Evolutionary conservation across 495 filamentous ascomycete species (phyloP).

Genomic region (Friedmanniomyces simplex): DNA sequence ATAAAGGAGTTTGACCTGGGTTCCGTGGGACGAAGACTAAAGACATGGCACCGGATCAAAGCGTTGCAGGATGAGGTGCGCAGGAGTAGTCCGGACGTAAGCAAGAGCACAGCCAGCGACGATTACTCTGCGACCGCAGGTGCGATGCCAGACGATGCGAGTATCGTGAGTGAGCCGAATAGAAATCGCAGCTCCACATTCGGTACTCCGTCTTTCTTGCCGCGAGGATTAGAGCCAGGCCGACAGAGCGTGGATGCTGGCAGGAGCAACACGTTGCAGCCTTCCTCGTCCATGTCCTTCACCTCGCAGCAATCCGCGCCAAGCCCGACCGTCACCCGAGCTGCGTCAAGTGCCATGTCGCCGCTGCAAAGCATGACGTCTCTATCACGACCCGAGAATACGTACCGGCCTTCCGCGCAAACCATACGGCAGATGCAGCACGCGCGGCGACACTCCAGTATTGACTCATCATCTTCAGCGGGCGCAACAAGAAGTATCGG

Average conservation of each 20-base stretch:
- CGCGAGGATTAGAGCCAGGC: conserved; percentile 37
- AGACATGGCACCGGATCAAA: conserved; percentile 94
- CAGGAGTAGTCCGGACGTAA: conserved; percentile 33
- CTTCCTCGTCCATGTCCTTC: background rate
- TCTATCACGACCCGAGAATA: conserved; percentile 41
- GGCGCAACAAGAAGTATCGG: conserved; percentile 4
- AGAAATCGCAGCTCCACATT: conserved; percentile 34
- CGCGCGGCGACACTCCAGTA: conserved; percentile 76
- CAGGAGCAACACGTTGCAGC: conserved; percentile 23
- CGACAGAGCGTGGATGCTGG: conserved; percentile 34
- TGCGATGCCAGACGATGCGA: conserved; percentile 13
- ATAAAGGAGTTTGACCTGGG: conserved; percentile 94
- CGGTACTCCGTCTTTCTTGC: conserved; percentile 40
- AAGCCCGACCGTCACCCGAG: background rate
- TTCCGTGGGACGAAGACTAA: conserved; percentile 73
- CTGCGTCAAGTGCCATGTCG: conserved; percentile 6
- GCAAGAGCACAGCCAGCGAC: conserved; percentile 25
- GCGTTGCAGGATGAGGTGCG: conserved; percentile 74
- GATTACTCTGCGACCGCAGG: conserved; percentile 17
- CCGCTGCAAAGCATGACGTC: conserved; percentile 36
- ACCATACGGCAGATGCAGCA: conserved; percentile 77
- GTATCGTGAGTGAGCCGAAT: conserved; percentile 11
- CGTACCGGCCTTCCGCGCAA: conserved; percentile 59
- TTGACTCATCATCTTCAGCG: conserved; percentile 45
- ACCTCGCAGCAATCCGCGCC: background rate